Conservation (phyloP, 306 rosid genomes). For the Cicer bijugum region DNA sequence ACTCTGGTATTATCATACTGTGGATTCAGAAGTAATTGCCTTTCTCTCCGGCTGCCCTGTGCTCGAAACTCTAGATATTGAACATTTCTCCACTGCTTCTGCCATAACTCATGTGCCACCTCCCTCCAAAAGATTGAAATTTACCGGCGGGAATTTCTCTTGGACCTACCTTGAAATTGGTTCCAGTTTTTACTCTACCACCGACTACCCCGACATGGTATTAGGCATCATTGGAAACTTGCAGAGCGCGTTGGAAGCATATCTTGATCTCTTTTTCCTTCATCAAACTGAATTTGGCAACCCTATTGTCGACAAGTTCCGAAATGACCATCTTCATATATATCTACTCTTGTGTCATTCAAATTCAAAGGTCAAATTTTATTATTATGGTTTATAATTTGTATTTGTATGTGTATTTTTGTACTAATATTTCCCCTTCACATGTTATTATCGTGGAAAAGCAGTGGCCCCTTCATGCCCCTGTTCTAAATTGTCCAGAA, state of each 20-base stretch:
- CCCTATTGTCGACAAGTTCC: background rate
- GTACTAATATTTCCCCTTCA: background rate
- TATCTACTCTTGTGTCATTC: background rate
- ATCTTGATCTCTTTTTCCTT: background rate
- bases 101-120: background rate
- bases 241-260: background rate
- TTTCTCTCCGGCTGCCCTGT: background rate
- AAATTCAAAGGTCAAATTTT: slow-evolving; percentile 1
- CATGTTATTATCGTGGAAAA: background rate
- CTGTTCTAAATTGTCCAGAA: background rate
- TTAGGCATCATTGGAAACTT: background rate
- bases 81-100: rapidly evolving
- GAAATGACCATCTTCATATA: too few species aligned
- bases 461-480: slow-evolving; percentile 1
- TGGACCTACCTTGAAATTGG: background rate
- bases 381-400: background rate
- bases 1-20: background rate
- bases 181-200: too few species aligned
- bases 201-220: background rate
- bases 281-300: background rate
- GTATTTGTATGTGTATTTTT: background rate
- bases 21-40: background rate
- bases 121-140: background rate
- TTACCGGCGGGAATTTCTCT: too few species aligned
- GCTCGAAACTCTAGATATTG: background rate